These are phyloP conservation scores for Fusarium sororula DNA, from an alignment of 2,329 filamentous ascomycete species.

Conservation along the genomic window DNA sequence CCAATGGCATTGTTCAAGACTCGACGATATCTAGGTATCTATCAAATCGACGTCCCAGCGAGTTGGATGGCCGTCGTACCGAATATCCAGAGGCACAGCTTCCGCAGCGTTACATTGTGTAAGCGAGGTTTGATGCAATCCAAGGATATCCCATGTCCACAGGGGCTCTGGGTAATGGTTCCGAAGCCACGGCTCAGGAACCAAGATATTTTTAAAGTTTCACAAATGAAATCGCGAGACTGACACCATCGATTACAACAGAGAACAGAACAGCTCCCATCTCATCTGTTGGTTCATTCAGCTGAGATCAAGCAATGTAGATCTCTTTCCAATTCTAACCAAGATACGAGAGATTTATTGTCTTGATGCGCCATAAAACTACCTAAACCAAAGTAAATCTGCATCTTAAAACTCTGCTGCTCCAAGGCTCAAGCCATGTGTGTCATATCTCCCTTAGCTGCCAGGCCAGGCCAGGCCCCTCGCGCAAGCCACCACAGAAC, in stretches of 20 bases:
- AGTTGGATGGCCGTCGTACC: background rate
- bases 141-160: background rate
- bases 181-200: conserved; percentile 12
- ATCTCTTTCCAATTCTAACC: background rate
- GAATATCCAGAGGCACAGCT: background rate
- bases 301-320: background rate
- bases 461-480: background rate
- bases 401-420: background rate
- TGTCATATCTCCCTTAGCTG: background rate
- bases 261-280: background rate
- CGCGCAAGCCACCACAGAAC: background rate
- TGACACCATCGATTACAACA: background rate
- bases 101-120: background rate
- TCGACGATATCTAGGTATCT: background rate
- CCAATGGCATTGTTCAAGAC: background rate
- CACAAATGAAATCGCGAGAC: background rate
- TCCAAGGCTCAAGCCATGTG: background rate
- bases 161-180: background rate
- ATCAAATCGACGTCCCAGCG: background rate
- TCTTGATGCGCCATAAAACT: background rate
- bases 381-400: background rate
- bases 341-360: background rate
- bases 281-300: background rate
- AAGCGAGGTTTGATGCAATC: background rate
- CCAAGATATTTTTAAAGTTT: background rate